These are phyloP conservation scores for Clonostachys rhizophaga DNA, from an alignment of 2,329 filamentous ascomycete genomes.

Conservation along the genomic window DNA sequence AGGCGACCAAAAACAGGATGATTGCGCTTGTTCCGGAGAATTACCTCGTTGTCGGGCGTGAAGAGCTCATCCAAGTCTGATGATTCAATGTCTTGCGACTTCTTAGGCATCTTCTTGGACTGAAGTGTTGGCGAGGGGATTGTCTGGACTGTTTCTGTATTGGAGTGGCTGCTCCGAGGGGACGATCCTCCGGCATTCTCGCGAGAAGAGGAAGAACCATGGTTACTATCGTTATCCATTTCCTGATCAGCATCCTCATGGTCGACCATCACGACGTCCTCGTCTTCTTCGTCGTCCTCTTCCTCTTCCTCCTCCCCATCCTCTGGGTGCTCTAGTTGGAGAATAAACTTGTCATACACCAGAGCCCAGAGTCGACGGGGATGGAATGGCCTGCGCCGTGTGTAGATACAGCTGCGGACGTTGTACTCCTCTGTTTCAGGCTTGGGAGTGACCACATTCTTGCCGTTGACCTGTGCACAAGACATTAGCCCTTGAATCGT, in stretches of 20 bases:
- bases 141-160: slow-evolving; percentile 8
- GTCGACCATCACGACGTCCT: neutral
- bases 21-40: slow-evolving; percentile 51
- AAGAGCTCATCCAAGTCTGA: slow-evolving; percentile 8
- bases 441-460: slow-evolving; percentile 55
- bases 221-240: slow-evolving; percentile 10
- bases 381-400: slow-evolving; percentile 50
- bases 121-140: slow-evolving; percentile 7
- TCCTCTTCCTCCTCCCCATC: slow-evolving; percentile 25
- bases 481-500: neutral
- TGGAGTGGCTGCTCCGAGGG: slow-evolving; percentile 13
- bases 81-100: slow-evolving; percentile 5
- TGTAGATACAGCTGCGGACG: slow-evolving; percentile 68
- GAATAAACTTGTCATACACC: slow-evolving; percentile 43
- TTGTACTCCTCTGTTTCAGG: slow-evolving; percentile 72
- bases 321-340: slow-evolving; percentile 37
- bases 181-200: slow-evolving; percentile 7
- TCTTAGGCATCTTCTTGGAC: slow-evolving; percentile 8
- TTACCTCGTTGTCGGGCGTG: slow-evolving; percentile 30
- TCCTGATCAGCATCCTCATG: slow-evolving; percentile 4
- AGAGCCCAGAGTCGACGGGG: slow-evolving; percentile 38
- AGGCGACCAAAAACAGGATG: slow-evolving; percentile 47
- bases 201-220: neutral
- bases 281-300: slow-evolving; percentile 17
- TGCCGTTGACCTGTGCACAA: slow-evolving; percentile 29